Percentiles rank a stretch among this genome's conserved stretches.
Evolutionary conservation across 208 protist genomes (phyloP).

Genomic region (Acanthamoeba rhysodes): DNA sequence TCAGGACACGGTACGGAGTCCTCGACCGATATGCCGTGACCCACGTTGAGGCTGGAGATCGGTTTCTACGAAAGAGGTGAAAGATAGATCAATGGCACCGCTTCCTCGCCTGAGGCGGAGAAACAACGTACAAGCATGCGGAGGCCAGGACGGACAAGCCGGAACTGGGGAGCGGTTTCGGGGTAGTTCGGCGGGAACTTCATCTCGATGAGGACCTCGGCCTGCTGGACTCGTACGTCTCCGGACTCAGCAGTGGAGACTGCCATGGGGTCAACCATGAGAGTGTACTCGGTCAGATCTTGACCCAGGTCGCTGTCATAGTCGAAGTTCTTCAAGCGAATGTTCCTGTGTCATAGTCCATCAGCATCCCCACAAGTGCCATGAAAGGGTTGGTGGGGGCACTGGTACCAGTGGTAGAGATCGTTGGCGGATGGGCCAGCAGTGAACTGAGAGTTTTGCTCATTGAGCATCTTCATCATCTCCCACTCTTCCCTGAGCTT

Average conservation of each 20-base stretch:
- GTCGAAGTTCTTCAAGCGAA: conserved; percentile 62
- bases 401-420: conserved; percentile 65
- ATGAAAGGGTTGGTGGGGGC: background rate
- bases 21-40: conserved; percentile 56
- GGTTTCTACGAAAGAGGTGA: background rate
- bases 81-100: background rate
- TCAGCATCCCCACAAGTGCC: background rate
- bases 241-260: conserved; percentile 27
- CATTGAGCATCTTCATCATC: conserved; percentile 57
- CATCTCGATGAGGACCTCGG: conserved; percentile 61
- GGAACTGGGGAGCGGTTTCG: background rate
- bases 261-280: conserved; percentile 48
- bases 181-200: conserved; percentile 73
- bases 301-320: conserved; percentile 66
- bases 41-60: conserved; percentile 18
- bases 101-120: background rate
- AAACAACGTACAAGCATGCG: background rate
- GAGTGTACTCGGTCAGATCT: conserved; percentile 65
- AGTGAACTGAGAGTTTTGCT: background rate
- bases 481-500: conserved; percentile 55
- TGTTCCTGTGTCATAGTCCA: background rate
- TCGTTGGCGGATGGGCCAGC: conserved; percentile 61
- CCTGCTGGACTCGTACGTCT: conserved; percentile 47
- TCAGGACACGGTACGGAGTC: conserved; percentile 19
- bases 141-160: conserved; percentile 53